Base-by-base conservation (phyloP, 768 basidiomycete genomes). In the Psilocybe cubensis region DNA sequence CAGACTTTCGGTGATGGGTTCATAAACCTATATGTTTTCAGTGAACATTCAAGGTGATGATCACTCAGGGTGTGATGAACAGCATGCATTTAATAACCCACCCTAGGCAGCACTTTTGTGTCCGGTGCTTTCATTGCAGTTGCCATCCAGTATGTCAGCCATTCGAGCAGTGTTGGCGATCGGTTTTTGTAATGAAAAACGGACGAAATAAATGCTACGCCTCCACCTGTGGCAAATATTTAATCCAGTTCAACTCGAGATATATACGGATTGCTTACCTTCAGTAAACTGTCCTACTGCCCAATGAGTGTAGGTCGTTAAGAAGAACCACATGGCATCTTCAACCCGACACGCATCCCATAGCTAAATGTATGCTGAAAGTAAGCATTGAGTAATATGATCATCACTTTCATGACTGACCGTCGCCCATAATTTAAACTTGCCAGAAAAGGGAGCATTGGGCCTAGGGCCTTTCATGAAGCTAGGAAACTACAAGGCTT, bases 251-350 rank as follows among this genome's bases (percentile, higher is more conserved):
- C 25, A 45, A n/a, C 21, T 10, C 29, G 17, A 14, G n/a, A 38
- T 17, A 41, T 18, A 33, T n/a, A 18, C 28, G 9, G 25, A 4
- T 24, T 35, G 42, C 59, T 48, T 66, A 84, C 86, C 82, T 64
- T 70, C 67, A n/a, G 84, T 83, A 64, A 86, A 87, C 20, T 73
- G 78, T 4, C 86, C 86, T 62, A 87, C 87, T 5, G 81, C 72
- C 86, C 85, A 87, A 14, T 82, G 76, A 44, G 79, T 76, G 63
- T 86, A 87, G 3, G 81, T 82, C 5, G 85, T 85, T 50, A 87
- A 63, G 14, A 85, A 77, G 51, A 87, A 87, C 76, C 80, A 84
- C 25, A 74, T 80, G 3, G 79, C 77, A 23, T 77, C 73, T 58
- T 72, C 73, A 38, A 70, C 65, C 43, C 77, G 79, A 68, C 85